Evolutionary conservation across 306 rosid genomes (phyloP).

Genomic region (Vigna unguiculata): DNA sequence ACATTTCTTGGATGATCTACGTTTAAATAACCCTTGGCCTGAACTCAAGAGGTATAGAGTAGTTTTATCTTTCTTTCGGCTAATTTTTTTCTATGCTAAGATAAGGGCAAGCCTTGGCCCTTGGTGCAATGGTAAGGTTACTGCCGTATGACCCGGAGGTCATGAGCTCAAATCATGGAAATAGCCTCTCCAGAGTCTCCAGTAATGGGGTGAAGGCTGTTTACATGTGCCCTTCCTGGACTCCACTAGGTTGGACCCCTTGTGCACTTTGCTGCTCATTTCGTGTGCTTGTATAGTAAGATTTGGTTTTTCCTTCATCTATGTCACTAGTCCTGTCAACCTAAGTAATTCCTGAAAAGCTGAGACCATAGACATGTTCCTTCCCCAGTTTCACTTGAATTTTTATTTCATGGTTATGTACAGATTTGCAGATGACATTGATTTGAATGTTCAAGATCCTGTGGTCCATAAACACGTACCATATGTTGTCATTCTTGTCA

Average conservation of each 20-base stretch:
- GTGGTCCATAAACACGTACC: constrained; percentile 89
- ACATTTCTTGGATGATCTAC: constrained; percentile 96
- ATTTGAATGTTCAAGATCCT: constrained; percentile 78
- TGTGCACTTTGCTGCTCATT: background rate
- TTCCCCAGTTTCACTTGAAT: constrained; percentile 37
- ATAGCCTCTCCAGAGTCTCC: background rate
- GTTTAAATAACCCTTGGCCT: constrained; percentile 97
- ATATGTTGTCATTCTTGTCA: constrained; percentile 88
- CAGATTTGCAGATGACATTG: constrained; percentile 82
- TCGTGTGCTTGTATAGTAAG: background rate
- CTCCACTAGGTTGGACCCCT: background rate
- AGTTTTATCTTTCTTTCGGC: constrained; percentile 31
- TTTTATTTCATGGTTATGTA: constrained; percentile 43
- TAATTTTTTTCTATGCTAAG: constrained; percentile 9
- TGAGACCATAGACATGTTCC: constrained; percentile 18
- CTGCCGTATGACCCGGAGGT: background rate
- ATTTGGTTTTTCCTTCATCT: constrained; percentile 33
- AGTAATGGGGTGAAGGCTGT: background rate
- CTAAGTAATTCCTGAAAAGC: constrained; percentile 21
- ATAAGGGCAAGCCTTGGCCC: background rate
- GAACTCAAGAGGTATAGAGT: constrained; percentile 78
- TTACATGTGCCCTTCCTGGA: background rate
- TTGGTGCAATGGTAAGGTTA: background rate
- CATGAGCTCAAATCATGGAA: background rate
- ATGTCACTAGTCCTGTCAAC: constrained; percentile 20